Evolutionary conservation across 441 rosid genomes (phyloP), one percentile per base, ranked within the genome.

Genomic region (Erodium trifolium): DNA sequence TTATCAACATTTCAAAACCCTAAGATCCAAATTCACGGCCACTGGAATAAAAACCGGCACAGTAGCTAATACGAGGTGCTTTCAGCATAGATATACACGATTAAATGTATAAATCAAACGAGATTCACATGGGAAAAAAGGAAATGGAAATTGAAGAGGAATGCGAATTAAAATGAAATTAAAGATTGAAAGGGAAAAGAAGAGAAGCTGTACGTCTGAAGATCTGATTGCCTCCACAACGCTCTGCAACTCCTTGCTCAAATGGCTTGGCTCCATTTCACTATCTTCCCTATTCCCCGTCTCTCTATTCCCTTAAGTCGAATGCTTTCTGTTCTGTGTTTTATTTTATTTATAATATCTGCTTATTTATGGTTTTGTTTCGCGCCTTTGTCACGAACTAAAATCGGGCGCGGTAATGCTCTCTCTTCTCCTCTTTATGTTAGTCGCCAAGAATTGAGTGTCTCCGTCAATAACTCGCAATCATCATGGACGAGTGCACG

Each of bases 171-270:
- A 34, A 34, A 34, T 34, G 37, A 34, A 34, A 34, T 3, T 34
- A 34, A 5, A 34, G 14, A 7, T 1, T 13, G 47, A 39, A 12
- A 18, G 55, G 63, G 14, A 11, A 4, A 66, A 67, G 67, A 66
- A 70, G 49, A 27, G 67, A 60, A 77, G 67, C 84, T 78, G 63
- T 81, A 90, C 96, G 68, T 90, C 92, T 11, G 93, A 84, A 69
- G 85, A 76, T 77, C 73, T 74, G 27, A 88, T 73, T 75, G 85
- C 83, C 34, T 77, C 80, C 0, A 88, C 69, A 12, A 87, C 76
- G 73, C 16, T 78, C 74, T 60, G 80, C 71, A 84, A 74, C 13
- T 83, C 72, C 39, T 51, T 69, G 69, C 63, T 78, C 72, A 77
- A 70, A 70, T 69, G 69, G 23, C 45, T 66, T 65, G 78, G 45